These are phyloP conservation scores for Phycomyces blakesleeanus DNA, from an alignment of 192 early-diverging fungal genomes.

Conservation along the genomic window DNA sequence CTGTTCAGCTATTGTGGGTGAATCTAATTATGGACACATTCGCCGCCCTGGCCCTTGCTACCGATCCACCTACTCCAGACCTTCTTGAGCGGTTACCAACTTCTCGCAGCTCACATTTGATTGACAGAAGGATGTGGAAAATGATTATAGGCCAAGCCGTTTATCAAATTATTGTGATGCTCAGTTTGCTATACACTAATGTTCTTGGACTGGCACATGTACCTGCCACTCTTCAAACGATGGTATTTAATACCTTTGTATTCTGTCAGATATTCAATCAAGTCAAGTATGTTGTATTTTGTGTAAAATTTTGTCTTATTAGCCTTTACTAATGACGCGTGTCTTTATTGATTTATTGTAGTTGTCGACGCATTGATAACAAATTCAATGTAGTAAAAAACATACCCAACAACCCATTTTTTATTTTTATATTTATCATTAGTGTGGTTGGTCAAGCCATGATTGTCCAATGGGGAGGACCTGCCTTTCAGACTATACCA, in stretches of 20 bases:
- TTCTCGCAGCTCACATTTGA: slow-evolving; percentile 72
- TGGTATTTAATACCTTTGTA: slow-evolving; percentile 91
- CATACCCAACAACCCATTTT: slow-evolving; percentile 74
- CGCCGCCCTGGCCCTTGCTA: slow-evolving; percentile 94
- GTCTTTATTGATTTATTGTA: slow-evolving; percentile 27
- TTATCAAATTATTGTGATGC: slow-evolving; percentile 79
- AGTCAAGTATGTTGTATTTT: slow-evolving; percentile 54
- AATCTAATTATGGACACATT: slow-evolving; percentile 99
- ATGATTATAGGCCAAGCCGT: slow-evolving; percentile 90
- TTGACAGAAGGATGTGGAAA: slow-evolving; percentile 90
- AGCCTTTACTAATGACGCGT: not conserved
- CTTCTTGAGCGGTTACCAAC: slow-evolving; percentile 85
- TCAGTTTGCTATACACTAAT: slow-evolving; percentile 63
- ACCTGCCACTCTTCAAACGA: slow-evolving; percentile 52
- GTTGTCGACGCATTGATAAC: slow-evolving; percentile 68
- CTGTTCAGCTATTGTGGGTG: slow-evolving; percentile 97
- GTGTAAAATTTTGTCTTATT: not conserved
- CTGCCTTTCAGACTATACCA: slow-evolving; percentile 73
- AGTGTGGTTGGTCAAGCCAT: slow-evolving; percentile 77
- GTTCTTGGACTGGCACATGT: slow-evolving; percentile 47
- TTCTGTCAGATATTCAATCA: slow-evolving; percentile 89
- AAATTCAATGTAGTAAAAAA: slow-evolving; percentile 85
- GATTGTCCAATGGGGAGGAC: slow-evolving; percentile 89
- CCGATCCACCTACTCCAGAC: slow-evolving; percentile 83
- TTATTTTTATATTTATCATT: slow-evolving; percentile 72